Conservation (phyloP, 192 early-diverging fungal genomes). For the Spizellomyces punctatus region DNA sequence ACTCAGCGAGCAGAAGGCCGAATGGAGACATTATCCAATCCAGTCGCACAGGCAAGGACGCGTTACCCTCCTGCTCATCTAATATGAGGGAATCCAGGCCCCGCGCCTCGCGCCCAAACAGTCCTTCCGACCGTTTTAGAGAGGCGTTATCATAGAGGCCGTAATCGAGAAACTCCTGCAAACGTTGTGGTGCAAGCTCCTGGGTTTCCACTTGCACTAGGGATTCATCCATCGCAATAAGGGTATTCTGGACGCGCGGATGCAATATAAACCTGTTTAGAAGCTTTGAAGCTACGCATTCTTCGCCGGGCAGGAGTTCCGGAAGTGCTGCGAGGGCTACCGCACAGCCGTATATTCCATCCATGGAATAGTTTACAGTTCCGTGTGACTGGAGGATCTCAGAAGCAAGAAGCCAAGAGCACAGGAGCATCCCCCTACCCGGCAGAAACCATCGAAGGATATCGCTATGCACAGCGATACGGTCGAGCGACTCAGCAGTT, state of each 20-base stretch:
- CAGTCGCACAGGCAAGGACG: constrained; percentile 11
- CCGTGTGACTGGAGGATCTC: background rate
- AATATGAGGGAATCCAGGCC: constrained; percentile 6
- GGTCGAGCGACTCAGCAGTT: background rate
- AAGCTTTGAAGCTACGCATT: constrained; percentile 20
- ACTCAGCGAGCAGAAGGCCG: constrained; percentile 5
- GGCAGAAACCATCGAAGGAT: constrained; percentile 14
- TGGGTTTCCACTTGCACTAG: background rate
- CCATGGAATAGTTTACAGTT: background rate
- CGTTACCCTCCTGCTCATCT: constrained; percentile 15
- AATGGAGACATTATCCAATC: constrained; percentile 31
- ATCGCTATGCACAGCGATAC: background rate
- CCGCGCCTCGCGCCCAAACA: constrained; percentile 2
- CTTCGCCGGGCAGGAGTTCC: constrained; percentile 27
- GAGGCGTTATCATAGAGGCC: constrained; percentile 17
- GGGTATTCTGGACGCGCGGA: constrained; percentile 6
- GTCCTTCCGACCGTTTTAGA: constrained; percentile 16
- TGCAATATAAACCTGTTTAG: constrained; percentile 27
- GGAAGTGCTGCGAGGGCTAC: constrained; percentile 23
- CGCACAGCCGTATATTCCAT: background rate
- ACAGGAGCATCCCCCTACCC: background rate
- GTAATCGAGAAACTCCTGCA: constrained; percentile 29
- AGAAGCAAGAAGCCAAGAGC: constrained; percentile 11
- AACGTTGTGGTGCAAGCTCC: background rate
- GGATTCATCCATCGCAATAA: background rate